Percentiles rank a stretch among this genome's conserved stretches.
These are phyloP conservation scores for Verticillium klebahnii DNA, from an alignment of 2,329 filamentous ascomycete genomes.

Conservation along the genomic window DNA sequence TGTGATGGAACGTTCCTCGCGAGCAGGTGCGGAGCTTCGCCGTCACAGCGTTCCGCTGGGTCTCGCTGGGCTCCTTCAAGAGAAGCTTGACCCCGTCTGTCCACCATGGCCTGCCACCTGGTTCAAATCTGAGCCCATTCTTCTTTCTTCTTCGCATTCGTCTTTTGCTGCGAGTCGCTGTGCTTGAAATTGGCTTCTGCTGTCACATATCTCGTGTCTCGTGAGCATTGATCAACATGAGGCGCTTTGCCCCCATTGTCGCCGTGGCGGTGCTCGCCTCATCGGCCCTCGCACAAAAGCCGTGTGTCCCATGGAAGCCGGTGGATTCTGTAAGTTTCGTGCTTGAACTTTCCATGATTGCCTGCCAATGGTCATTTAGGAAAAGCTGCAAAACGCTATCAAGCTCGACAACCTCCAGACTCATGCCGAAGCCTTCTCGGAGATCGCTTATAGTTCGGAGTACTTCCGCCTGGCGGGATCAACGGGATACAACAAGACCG, in stretches of 20 bases:
- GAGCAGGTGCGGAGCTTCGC: neutral
- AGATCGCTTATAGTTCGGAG: conserved; percentile 22
- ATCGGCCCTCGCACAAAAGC: neutral
- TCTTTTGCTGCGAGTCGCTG: neutral
- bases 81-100: neutral
- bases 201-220: neutral
- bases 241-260: neutral
- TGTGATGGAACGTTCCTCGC: neutral
- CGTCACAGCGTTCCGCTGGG: neutral
- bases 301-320: neutral
- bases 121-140: neutral
- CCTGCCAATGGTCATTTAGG: conserved; percentile 8
- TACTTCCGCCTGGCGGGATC: conserved; percentile 27
- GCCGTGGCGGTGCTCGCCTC: neutral
- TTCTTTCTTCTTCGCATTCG: neutral
- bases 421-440: conserved; percentile 22
- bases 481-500: conserved; percentile 26
- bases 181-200: neutral
- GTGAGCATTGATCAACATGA: neutral
- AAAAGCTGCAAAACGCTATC: conserved; percentile 19
- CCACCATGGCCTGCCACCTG: too few relatives aligned
- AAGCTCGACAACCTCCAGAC: conserved; percentile 19
- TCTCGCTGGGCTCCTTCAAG: neutral
- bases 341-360: neutral
- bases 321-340: neutral